Evolutionary conservation across 352 stramenopile species (phyloP), one percentile per base, ranked within the genome.

Genomic region (Phytophthora parvispora): DNA sequence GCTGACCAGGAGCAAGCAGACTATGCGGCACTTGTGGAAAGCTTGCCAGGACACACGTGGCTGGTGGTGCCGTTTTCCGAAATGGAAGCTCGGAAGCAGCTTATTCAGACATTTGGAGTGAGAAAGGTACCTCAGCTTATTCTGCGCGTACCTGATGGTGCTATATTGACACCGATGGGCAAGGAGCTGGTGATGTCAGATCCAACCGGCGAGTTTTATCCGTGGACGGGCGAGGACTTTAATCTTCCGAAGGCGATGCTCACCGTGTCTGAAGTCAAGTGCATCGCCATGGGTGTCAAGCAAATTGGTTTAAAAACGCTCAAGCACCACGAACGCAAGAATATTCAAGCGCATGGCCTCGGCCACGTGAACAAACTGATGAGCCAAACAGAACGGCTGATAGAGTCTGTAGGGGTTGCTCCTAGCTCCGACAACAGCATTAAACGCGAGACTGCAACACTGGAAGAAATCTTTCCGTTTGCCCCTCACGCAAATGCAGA

Each of bases 241-340:
- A 60, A 80, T 5, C 73, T 95, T 3, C 88, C 87, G 16, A 80
- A 83, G 32, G 69, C 72, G 9, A 59, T 57, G 0, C 53, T 97
- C 10, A 80, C 80, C 1, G 72, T 84, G 18, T 96, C 88, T 0
- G 87, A 94, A 64, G 69, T 63, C 4, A 77, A 74, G 16, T 94
- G 81, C 48, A 87, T 97, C 25, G 60, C 73, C 27, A 91, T 95
- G 68, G 77, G 75, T 25, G 66, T 82, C 8, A 92, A 94, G 53
- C 89, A 97, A 64, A 84, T 94, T 29, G 85, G 86, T 2, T 52
- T 91, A 13, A 94, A 94, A 55, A 91, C 87, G 12, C 65, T 97
- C 6, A 76, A 76, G 24, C 86, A 94, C 8, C 76, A 90, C 51
- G 59, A 78, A 29, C 27, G 53, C 12, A 74, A 69, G 2, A 80